Base-by-base conservation (phyloP, 805 yeast genomes). In the Naumovozyma dairenensis region DNA sequence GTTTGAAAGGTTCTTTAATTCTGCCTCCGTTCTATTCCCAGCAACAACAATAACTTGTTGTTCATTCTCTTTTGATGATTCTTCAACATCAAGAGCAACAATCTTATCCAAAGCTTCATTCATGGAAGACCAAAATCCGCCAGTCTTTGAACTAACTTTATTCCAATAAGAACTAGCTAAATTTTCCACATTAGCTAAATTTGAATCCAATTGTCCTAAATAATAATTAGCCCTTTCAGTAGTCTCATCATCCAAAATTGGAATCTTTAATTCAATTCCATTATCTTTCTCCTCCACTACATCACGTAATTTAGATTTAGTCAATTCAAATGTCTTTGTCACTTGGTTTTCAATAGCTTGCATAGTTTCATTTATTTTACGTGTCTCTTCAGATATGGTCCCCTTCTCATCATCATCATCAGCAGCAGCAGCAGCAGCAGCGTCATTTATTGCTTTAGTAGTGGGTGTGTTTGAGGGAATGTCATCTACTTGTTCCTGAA, bases 101-200 rank as follows among this genome's bases (percentile, higher is more conserved):
- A 34, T 32, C 8, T 37, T 22, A n/a, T 51, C 42, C 14, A 53
- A 28, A 6, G 42, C 36, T 15, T 33, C 41, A 3, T 51, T 39
- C 35, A 55, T 40, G 5, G 43, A 37, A 5, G 56, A 49, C 59
- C 57, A 53, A 33, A 53, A 54, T 4, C 47, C 42, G 21, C 46
- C 37, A 6, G 35, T 41, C 2, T 55, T 42, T 7, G 53, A 49
- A 24, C 26, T 24, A 24, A 24, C 8, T 24, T 46, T 50, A 10
- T 39, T 41, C 61, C 61, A 56, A 32, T 53, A 56, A 8, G 45
- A 42, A n/a, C 78, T 71, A 0, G 94, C 87, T 21, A 67, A 58
- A 33, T 69, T 71, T 53, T 87, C 96, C 6, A 84, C 76, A 34
- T 65, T 65, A 45, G 82, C 94, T 29, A 87, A 63, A 44, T 76